Percentiles rank a stretch among this genome's conserved stretches.
Evolutionary conservation across 495 filamentous ascomycete genomes (phyloP).

Genomic region (Baudoinia panamericana): DNA sequence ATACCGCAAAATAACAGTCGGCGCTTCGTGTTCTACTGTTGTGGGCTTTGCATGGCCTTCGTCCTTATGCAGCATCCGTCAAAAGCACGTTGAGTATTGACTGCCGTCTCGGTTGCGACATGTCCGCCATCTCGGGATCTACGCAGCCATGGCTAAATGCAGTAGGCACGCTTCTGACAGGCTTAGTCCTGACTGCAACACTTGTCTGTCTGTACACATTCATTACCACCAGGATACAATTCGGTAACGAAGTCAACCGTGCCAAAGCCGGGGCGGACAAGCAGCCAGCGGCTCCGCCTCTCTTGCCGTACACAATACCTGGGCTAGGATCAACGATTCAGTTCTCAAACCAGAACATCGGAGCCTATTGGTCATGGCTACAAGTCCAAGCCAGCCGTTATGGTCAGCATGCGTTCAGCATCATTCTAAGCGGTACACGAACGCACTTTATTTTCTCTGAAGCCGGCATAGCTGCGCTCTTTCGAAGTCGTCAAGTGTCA

Average conservation of each 20-base stretch:
- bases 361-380: constrained; percentile 2
- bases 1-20: too few relatives aligned
- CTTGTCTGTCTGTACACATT: constrained; percentile 1
- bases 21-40: too few relatives aligned
- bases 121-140: too few relatives aligned
- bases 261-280: not conserved
- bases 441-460: constrained; percentile 4
- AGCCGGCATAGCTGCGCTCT: constrained; percentile 1
- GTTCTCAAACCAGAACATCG: constrained; percentile 6
- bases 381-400: not conserved
- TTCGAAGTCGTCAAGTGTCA: not conserved
- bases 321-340: constrained; percentile 2
- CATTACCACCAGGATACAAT: not conserved
- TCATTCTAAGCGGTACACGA: not conserved
- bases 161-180: not conserved
- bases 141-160: too few relatives aligned
- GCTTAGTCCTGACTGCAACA: not conserved
- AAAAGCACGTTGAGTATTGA: too few relatives aligned
- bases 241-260: not conserved
- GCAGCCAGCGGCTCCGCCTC: not conserved
- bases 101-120: too few relatives aligned
- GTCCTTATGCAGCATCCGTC: too few relatives aligned
- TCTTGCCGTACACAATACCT: not conserved
- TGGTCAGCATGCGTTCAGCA: not conserved
- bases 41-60: too few relatives aligned